phyloP scores from a whole-genome alignment of 2,329 filamentous ascomycete genomes.

The Claviceps purpurea region DNA sequence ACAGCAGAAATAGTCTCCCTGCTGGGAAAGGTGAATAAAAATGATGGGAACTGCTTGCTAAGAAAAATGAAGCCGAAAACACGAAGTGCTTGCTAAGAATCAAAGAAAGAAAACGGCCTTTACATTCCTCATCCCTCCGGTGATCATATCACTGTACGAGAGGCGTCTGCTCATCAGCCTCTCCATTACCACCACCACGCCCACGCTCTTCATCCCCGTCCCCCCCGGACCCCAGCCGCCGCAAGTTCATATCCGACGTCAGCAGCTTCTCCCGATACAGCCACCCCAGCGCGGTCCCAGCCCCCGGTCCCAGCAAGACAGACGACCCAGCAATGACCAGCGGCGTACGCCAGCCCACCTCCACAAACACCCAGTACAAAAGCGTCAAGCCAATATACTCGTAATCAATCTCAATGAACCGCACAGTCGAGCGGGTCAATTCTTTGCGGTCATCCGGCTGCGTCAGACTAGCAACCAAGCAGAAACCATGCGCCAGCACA shows the following conservation, averaged over 20 bases:
- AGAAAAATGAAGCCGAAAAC: background rate
- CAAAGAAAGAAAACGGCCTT: background rate
- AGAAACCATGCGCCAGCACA: slow-evolving; percentile 26
- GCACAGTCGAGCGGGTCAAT: slow-evolving; percentile 33
- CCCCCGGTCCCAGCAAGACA: slow-evolving; percentile 23
- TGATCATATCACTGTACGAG: slow-evolving; percentile 13
- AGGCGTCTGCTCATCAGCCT: slow-evolving; percentile 20
- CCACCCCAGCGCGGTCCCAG: slow-evolving; percentile 25
- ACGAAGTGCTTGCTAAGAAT: background rate
- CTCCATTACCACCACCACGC: background rate
- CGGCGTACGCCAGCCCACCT: slow-evolving; percentile 31
- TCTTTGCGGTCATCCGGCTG: slow-evolving; percentile 31
- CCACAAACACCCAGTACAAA: slow-evolving; percentile 39
- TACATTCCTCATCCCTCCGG: background rate
- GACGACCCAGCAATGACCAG: slow-evolving; percentile 17
- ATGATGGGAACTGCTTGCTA: background rate
- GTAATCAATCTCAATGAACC: slow-evolving; percentile 33
- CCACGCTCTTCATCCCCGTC: slow-evolving; percentile 9
- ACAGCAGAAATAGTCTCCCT: background rate
- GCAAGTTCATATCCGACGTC: slow-evolving; percentile 10
- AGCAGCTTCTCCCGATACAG: slow-evolving; percentile 25
- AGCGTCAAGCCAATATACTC: slow-evolving; percentile 33
- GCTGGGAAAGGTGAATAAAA: background rate
- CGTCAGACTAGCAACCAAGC: slow-evolving; percentile 25
- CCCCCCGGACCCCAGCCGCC: slow-evolving; percentile 6